Percentiles rank a stretch among this genome's conserved stretches.
Conservation (phyloP, 2,329 filamentous ascomycete species). For the Chrysosporium keratinophilum region DNA sequence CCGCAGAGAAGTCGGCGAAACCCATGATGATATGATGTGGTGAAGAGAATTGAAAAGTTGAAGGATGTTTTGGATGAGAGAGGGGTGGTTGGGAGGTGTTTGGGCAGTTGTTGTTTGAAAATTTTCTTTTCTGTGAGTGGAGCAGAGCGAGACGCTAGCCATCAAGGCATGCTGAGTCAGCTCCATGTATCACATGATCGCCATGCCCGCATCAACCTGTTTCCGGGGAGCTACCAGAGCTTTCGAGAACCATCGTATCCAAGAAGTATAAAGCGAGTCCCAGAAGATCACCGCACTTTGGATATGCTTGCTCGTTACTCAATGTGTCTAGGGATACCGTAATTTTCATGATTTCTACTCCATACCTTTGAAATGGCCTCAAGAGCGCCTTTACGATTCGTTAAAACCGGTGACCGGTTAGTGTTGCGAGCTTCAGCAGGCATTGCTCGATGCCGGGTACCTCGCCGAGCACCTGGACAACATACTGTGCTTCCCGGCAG, state of each 20-base stretch:
- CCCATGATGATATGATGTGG: conserved; percentile 44
- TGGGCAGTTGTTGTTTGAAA: conserved; percentile 8
- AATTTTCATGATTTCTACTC: background rate
- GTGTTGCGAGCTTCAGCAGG: background rate
- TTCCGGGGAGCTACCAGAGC: conserved; percentile 4
- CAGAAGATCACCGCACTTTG: background rate
- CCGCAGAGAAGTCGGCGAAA: conserved; percentile 56
- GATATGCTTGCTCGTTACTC: background rate
- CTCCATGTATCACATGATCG: conserved; percentile 2
- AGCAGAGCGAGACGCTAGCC: background rate
- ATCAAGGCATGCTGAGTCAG: conserved; percentile 1
- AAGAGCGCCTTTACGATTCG: conserved; percentile 1
- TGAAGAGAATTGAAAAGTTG: conserved; percentile 18
- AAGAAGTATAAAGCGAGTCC: background rate
- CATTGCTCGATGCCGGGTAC: background rate
- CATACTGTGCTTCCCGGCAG: background rate
- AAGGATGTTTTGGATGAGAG: conserved; percentile 19
- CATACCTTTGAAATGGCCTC: background rate
- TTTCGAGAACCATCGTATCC: conserved; percentile 9
- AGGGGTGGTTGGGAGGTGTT: conserved; percentile 12
- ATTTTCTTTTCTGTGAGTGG: conserved; percentile 3
- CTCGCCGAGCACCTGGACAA: background rate
- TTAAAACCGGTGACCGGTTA: background rate
- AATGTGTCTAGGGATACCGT: background rate
- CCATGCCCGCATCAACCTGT: background rate